Evolutionary conservation across 73 alveolate genomes (phyloP).

Genomic region (Effrenium voratum): DNA sequence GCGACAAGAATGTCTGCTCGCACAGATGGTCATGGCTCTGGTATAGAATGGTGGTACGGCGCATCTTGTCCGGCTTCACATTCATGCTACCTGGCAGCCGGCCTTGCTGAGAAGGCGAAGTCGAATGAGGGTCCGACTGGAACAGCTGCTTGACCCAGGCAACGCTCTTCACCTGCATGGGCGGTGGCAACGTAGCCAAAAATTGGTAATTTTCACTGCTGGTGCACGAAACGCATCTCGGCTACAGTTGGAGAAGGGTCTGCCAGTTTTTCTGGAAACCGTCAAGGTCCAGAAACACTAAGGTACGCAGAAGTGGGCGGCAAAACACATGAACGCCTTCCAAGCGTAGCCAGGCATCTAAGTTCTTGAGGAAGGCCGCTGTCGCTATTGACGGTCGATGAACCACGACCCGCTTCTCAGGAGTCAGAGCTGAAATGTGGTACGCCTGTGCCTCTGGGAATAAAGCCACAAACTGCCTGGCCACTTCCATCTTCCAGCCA

Average conservation of each 20-base stretch:
- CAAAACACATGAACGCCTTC: background rate
- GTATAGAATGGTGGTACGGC: background rate
- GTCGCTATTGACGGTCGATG: background rate
- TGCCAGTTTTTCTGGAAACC: background rate
- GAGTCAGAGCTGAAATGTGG: background rate
- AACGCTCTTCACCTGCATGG: background rate
- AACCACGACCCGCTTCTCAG: background rate
- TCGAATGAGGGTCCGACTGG: background rate
- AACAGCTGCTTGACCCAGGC: background rate
- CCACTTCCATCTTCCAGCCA: background rate
- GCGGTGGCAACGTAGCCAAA: constrained; percentile 5
- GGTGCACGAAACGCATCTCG: background rate
- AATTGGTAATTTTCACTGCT: background rate
- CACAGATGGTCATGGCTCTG: constrained; percentile 16
- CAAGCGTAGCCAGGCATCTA: background rate
- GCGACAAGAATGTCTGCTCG: background rate
- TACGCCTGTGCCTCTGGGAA: constrained; percentile 1
- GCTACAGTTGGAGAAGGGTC: background rate
- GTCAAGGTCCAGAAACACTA: background rate
- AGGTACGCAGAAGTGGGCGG: background rate
- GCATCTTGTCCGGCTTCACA: constrained; percentile 1
- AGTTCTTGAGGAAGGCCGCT: background rate
- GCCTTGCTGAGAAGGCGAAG: background rate
- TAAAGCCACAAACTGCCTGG: background rate
- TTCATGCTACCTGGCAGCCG: background rate